phyloP scores from a whole-genome alignment of 2,329 filamentous ascomycete genomes.

The Aspergillus sp. region DNA sequence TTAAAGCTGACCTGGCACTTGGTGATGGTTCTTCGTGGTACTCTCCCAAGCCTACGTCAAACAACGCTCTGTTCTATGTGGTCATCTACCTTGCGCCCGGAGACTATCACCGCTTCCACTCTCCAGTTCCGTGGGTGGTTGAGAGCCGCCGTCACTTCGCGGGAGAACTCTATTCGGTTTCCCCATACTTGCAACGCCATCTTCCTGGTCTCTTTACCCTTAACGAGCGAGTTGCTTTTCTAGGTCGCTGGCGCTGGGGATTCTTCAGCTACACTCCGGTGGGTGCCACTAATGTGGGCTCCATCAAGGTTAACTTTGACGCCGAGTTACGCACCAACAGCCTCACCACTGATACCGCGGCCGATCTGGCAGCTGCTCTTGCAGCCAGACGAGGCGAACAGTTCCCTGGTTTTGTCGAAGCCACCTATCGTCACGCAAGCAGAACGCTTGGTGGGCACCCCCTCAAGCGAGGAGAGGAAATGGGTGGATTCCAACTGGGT shows the following conservation, averaged over 20 bases:
- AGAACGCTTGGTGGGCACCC: slow-evolving; percentile 74
- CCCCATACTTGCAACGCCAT: slow-evolving; percentile 86
- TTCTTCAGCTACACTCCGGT: slow-evolving; percentile 97
- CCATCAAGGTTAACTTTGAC: slow-evolving; percentile 96
- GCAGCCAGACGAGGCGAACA: slow-evolving; percentile 69
- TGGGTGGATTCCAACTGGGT: slow-evolving; percentile 95
- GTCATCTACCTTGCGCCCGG: slow-evolving; percentile 95
- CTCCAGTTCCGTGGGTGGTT: slow-evolving; percentile 89
- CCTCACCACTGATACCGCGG: slow-evolving; percentile 83
- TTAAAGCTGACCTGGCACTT: slow-evolving; percentile 73
- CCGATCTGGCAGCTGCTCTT: slow-evolving; percentile 75
- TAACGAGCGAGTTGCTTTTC: slow-evolving; percentile 88
- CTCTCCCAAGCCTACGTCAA: slow-evolving; percentile 54
- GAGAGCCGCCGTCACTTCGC: slow-evolving; percentile 94
- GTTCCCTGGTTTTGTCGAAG: slow-evolving; percentile 88
- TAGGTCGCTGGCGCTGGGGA: slow-evolving; percentile 92
- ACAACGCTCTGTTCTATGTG: slow-evolving; percentile 74
- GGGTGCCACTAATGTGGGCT: slow-evolving; percentile 94
- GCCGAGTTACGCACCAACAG: slow-evolving; percentile 87
- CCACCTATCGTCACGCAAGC: slow-evolving; percentile 75
- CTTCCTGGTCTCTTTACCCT: slow-evolving; percentile 91
- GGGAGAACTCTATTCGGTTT: slow-evolving; percentile 90
- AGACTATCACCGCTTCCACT: slow-evolving; percentile 98
- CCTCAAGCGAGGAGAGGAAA: slow-evolving; percentile 81
- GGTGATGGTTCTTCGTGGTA: slow-evolving; percentile 62